Conservation (phyloP, 495 filamentous ascomycete genomes). For the Pyronema domesticum region DNA sequence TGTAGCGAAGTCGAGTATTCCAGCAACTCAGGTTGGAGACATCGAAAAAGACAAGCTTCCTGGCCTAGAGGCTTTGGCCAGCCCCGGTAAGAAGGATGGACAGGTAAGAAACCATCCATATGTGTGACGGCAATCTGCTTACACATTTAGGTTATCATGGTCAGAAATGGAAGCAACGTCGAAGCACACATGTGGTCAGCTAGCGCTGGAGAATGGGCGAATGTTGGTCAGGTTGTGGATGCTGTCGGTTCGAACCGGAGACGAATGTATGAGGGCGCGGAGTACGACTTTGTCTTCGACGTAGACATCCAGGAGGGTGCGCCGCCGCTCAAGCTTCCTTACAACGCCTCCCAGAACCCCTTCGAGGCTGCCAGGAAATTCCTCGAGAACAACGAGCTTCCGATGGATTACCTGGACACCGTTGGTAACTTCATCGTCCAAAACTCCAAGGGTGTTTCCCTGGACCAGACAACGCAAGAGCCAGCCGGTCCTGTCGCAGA, state of each 20-base stretch:
- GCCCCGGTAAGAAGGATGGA: slow-evolving; percentile 77
- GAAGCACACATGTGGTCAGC: slow-evolving; percentile 68
- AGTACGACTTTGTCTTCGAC: slow-evolving; percentile 96
- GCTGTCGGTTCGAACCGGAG: slow-evolving; percentile 49
- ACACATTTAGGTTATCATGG: slow-evolving; percentile 40
- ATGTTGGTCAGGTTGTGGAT: slow-evolving; percentile 85
- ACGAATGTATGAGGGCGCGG: slow-evolving; percentile 59
- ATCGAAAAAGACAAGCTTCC: slow-evolving; percentile 83
- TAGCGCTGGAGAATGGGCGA: slow-evolving; percentile 52
- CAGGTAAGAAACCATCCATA: slow-evolving; percentile 38
- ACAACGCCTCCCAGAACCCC: slow-evolving; percentile 79
- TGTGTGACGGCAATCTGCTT: neutral
- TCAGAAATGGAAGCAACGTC: slow-evolving; percentile 58
- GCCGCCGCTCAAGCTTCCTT: slow-evolving; percentile 82
- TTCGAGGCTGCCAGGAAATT: slow-evolving; percentile 88
- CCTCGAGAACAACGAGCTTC: slow-evolving; percentile 74
- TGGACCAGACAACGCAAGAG: slow-evolving; percentile 36
- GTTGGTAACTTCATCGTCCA: slow-evolving; percentile 84
- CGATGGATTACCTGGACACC: slow-evolving; percentile 77
- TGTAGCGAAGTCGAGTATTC: slow-evolving; percentile 68
- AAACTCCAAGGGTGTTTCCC: slow-evolving; percentile 71
- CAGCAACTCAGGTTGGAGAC: slow-evolving; percentile 49
- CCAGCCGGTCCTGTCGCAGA: slow-evolving; percentile 34
- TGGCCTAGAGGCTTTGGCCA: slow-evolving; percentile 66
- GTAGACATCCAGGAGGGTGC: slow-evolving; percentile 95